Evolutionary conservation across 768 basidiomycete genomes (phyloP).

Genomic region (Russula sp.): DNA sequence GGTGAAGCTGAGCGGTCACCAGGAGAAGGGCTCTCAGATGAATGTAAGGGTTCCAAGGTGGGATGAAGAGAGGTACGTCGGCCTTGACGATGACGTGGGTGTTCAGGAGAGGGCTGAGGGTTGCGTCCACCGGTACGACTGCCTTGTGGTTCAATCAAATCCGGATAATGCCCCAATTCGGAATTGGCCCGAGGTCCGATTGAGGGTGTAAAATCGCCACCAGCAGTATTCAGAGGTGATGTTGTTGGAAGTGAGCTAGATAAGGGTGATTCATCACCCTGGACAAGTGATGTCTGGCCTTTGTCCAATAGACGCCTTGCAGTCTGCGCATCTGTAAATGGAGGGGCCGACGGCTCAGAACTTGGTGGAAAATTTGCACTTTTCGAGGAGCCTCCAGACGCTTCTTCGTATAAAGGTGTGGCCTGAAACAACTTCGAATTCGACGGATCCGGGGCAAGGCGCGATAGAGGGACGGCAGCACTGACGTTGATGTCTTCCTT

Average conservation of each 20-base stretch:
- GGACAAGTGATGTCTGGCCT: constrained; percentile 37
- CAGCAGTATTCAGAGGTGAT: constrained; percentile 36
- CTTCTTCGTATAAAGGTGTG: constrained; percentile 28
- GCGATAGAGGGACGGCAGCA: constrained; percentile 47
- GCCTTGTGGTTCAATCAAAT: constrained; percentile 41
- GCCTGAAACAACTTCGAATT: constrained; percentile 56
- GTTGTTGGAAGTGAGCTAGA: constrained; percentile 51
- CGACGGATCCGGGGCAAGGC: constrained; percentile 44
- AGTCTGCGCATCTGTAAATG: constrained; percentile 33
- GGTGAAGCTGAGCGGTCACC: constrained; percentile 31
- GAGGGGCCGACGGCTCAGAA: constrained; percentile 32
- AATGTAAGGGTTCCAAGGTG: constrained; percentile 41
- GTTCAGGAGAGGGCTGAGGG: constrained; percentile 48
- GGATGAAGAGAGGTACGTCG: constrained; percentile 61
- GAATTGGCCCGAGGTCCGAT: constrained; percentile 61
- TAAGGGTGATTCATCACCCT: constrained; percentile 50
- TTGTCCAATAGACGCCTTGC: constrained; percentile 38
- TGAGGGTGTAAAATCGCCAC: constrained; percentile 20
- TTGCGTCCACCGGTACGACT: constrained; percentile 25
- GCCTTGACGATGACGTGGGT: constrained; percentile 45
- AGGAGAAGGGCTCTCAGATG: constrained; percentile 38
- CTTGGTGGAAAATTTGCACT: constrained; percentile 43
- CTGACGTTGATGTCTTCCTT: constrained; percentile 57
- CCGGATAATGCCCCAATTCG: constrained; percentile 75
- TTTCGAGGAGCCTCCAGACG: constrained; percentile 29